Evolutionary conservation across 176 grass and related monocot genomes (phyloP), one percentile per base, ranked within the genome.

Genomic region (Rhynchospora pubera): DNA sequence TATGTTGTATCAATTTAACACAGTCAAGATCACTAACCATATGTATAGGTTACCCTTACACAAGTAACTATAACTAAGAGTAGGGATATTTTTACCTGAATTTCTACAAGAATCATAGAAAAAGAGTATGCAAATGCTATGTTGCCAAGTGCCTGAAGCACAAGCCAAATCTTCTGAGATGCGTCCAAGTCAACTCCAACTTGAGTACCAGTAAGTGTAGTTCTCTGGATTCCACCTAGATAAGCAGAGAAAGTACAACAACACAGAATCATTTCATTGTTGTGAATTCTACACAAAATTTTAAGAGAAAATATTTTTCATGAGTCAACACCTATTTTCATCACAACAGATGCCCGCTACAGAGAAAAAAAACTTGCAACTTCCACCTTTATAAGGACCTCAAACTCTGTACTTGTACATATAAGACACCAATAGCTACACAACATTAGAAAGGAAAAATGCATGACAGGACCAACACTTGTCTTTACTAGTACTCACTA

Each of bases 41-140:
- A 69, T 18, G 67, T 44, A 47, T 71, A 22, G 0, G 15, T 22
- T 71, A 47, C 68, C 23, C 56, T 58, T 58, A 18, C 16, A 58
- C 12, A 32, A 39, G 47, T 79, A 79, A 58, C 13, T 55, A 58
- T 7, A 57, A 79, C 30, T 79, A 34, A n/a, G 14, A 59, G 18
- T 43, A 28, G 34, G 34, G 34, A 62, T 76, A 56, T 34, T 61
- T 62, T 67, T 88, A 91, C 94, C 85, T 99, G 92, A 69, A 99
- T 99, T 83, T 99, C 96, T 13, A 95, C 94, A 4, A 99, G 87
- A 80, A 99, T 90, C 91, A 99, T 85, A 30, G 96, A 95, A 84
- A 88, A 99, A 0, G 92, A 95, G 58, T 99, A 99, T 3, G 96
- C 92, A 53, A 99, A 99, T 0, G 96, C 96, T 13, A 99, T 90